Evolutionary conservation across 306 rosid species (phyloP).

Genomic region (Acacia acuminata): DNA sequence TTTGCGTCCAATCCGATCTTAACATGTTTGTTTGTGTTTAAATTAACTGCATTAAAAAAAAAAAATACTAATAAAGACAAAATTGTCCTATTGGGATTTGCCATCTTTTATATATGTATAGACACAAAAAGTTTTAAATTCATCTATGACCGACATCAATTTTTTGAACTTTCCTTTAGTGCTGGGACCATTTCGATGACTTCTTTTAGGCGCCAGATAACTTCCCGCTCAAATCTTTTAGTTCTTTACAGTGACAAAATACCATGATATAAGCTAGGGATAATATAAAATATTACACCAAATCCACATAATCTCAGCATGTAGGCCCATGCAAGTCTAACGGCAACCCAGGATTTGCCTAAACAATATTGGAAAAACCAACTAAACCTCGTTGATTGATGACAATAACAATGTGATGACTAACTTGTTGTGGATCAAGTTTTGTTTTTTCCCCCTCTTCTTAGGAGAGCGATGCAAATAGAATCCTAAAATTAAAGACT

Average conservation of each 20-base stretch:
- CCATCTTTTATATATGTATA: background rate
- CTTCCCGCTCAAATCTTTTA: constrained; percentile 21
- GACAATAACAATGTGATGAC: background rate
- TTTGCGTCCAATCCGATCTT: too few species aligned
- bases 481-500: background rate
- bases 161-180: constrained; percentile 8
- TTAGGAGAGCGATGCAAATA: background rate
- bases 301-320: constrained; percentile 29
- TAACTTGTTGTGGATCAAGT: background rate
- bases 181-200: constrained; percentile 33
- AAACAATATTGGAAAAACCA: background rate
- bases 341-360: background rate
- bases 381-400: background rate
- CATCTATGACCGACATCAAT: background rate
- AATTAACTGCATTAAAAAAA: too few species aligned
- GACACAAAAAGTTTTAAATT: background rate
- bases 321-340: constrained; percentile 34
- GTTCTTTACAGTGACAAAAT: constrained; percentile 7
- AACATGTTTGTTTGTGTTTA: background rate
- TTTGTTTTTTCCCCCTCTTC: background rate
- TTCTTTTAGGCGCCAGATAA: background rate
- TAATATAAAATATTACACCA: constrained; percentile 35
- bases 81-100: constrained; percentile 35
- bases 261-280: constrained; percentile 30
- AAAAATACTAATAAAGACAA: background rate